Conservation (phyloP, 345 rosid genomes). For the Murraya koenigii region DNA sequence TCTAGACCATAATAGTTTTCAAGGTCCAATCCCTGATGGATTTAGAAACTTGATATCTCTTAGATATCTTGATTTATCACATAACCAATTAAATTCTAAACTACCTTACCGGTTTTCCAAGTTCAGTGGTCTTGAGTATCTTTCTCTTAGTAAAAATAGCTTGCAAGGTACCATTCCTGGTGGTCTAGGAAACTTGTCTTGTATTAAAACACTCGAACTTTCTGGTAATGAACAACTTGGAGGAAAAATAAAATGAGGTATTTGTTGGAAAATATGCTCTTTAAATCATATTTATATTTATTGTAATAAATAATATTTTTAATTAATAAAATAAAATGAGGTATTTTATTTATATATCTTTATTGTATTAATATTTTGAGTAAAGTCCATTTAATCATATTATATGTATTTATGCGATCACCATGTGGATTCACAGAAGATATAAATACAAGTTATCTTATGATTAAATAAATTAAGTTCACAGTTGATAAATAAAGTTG, state of each 20-base stretch:
- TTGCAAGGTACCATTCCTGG: constrained; percentile 23
- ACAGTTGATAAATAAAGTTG: too few relatives aligned
- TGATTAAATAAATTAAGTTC: too few relatives aligned
- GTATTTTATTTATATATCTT: too few relatives aligned
- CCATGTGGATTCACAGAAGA: too few relatives aligned
- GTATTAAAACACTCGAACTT: constrained; percentile 12
- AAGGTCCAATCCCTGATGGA: constrained; percentile 3
- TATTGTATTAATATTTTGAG: too few relatives aligned
- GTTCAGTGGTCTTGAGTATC: constrained; percentile 19
- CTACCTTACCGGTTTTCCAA: constrained; percentile 16
- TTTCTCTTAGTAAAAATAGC: neutral
- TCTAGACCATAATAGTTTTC: constrained; percentile 5
- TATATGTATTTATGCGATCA: too few relatives aligned
- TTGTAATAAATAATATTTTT: too few relatives aligned
- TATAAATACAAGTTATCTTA: too few relatives aligned
- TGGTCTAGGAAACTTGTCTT: constrained; percentile 18
- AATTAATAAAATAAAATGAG: too few relatives aligned
- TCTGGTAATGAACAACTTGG: neutral
- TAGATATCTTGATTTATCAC: constrained; percentile 6
- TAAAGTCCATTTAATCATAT: too few relatives aligned
- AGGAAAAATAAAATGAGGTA: too few relatives aligned
- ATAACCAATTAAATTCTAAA: constrained; percentile 9
- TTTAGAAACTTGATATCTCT: constrained; percentile 24
- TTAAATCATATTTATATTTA: neutral
- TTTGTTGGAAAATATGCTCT: too few relatives aligned